A percentile compares a stretch with the other conserved stretches of the same genome.
Conservation (phyloP, 1,284 basidiomycete genomes). For the Schizophyllum commune region DNA sequence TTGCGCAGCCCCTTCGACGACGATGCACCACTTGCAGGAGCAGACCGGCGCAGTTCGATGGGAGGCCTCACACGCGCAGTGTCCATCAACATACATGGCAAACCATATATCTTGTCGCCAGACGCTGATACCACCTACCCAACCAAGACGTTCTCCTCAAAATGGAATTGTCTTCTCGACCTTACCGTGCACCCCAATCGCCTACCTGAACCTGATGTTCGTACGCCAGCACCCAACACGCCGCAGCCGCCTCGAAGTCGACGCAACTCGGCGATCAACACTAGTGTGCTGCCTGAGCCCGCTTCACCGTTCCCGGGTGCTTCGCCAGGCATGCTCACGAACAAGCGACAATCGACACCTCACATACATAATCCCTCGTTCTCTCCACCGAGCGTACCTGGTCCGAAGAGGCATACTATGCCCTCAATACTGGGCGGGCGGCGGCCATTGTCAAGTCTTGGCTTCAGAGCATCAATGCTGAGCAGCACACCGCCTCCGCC, state of each 20-base stretch:
- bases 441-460: constrained; percentile 12
- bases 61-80: constrained; percentile 64
- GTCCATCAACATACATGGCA: constrained; percentile 69
- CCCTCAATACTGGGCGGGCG: constrained; percentile 13
- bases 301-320: constrained; percentile 60
- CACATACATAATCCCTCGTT: constrained; percentile 15
- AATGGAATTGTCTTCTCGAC: constrained; percentile 86
- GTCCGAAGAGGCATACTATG: constrained; percentile 53
- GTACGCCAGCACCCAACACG: neutral
- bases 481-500: constrained; percentile 27
- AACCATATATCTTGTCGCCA: constrained; percentile 38
- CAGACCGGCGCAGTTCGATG: neutral
- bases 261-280: constrained; percentile 16
- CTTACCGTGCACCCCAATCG: constrained; percentile 41
- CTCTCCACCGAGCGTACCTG: constrained; percentile 36
- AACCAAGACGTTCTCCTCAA: constrained; percentile 67
- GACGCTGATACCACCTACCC: constrained; percentile 37
- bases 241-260: neutral
- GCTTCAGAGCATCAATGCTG: constrained; percentile 19
- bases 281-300: constrained; percentile 59
- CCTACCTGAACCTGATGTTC: neutral
- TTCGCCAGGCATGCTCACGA: constrained; percentile 11
- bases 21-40: constrained; percentile 27
- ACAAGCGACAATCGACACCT: constrained; percentile 9
- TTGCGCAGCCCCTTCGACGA: constrained; percentile 45